Evolutionary conservation across 495 filamentous ascomycete genomes (phyloP).

Genomic region (Penicillium maclennaniae): DNA sequence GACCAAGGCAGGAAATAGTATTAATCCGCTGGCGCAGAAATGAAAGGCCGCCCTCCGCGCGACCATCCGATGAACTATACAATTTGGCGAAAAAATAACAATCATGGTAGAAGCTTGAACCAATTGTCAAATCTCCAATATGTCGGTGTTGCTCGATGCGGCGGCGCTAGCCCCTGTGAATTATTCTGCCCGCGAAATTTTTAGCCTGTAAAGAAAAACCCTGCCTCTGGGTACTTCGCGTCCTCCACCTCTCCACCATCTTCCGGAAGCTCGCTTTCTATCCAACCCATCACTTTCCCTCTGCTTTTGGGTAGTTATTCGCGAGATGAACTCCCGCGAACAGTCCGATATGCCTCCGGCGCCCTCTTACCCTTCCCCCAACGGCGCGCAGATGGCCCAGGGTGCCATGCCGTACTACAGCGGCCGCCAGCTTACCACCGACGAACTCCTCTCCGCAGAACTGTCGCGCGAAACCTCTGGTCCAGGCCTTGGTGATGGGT

Average conservation of each 20-base stretch:
- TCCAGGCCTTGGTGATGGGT: conserved; percentile 39
- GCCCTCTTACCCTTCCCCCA: conserved; percentile 47
- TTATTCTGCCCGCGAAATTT: conserved; percentile 34
- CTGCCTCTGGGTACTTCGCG: conserved; percentile 35
- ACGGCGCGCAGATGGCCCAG: conserved; percentile 47
- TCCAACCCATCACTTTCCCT: conserved; percentile 12
- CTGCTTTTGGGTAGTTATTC: conserved; percentile 9
- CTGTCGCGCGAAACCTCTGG: conserved; percentile 44
- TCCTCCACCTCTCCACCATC: conserved; percentile 34
- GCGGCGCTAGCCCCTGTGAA: conserved; percentile 43
- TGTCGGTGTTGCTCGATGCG: conserved; percentile 36
- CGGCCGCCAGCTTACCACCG: conserved; percentile 45
- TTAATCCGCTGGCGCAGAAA: conserved; percentile 52
- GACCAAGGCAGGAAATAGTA: conserved; percentile 44
- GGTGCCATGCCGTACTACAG: conserved; percentile 45
- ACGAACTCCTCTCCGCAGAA: conserved; percentile 45
- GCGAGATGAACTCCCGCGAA: conserved; percentile 44
- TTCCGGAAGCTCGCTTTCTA: conserved; percentile 25
- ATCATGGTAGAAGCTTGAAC: conserved; percentile 1
- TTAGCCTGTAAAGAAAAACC: conserved; percentile 41
- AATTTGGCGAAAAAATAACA: conserved; percentile 9
- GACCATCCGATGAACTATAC: conserved; percentile 39
- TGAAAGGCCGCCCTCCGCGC: conserved; percentile 44
- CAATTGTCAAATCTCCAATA: conserved; percentile 18
- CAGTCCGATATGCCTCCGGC: conserved; percentile 47